phyloP scores from a whole-genome alignment of 2,329 filamentous ascomycete genomes.

The Aureobasidium vineae region DNA sequence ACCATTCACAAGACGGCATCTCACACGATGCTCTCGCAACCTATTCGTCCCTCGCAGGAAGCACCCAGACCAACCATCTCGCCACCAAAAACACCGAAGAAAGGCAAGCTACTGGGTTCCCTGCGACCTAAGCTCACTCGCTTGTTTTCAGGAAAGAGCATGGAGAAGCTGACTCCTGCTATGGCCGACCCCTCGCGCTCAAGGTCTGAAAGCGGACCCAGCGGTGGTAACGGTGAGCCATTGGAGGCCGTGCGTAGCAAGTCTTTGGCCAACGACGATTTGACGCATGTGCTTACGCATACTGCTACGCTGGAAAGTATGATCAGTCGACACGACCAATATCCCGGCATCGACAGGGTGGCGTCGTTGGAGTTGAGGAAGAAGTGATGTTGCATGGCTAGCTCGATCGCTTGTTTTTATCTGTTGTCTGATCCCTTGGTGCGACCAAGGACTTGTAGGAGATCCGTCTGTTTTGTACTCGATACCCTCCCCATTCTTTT shows the following conservation, averaged over 20 bases:
- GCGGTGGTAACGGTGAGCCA: neutral
- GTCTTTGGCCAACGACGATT: constrained; percentile 34
- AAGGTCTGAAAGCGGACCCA: constrained; percentile 27
- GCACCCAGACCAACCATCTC: neutral
- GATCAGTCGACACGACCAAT: constrained; percentile 48
- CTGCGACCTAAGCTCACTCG: constrained; percentile 18
- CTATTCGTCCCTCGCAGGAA: neutral
- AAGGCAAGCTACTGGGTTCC: neutral
- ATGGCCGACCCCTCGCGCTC: constrained; percentile 27
- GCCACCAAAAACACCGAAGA: constrained; percentile 12
- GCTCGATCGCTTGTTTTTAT: neutral
- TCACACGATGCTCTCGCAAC: constrained; percentile 20
- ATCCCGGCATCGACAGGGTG: constrained; percentile 31
- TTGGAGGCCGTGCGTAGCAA: constrained; percentile 23
- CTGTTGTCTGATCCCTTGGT: neutral
- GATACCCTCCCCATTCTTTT: neutral
- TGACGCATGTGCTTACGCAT: constrained; percentile 33
- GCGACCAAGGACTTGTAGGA: neutral
- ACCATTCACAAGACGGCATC: constrained; percentile 22
- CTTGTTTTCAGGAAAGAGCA: constrained; percentile 24
- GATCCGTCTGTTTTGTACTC: neutral
- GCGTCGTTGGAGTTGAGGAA: neutral
- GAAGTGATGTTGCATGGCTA: neutral
- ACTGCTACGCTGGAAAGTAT: constrained; percentile 40
- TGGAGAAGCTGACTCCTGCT: neutral